Evolutionary conservation across 192 early-diverging fungal genomes (phyloP), one percentile per base, ranked within the genome.

Genomic region (Mortierella claussenii): DNA sequence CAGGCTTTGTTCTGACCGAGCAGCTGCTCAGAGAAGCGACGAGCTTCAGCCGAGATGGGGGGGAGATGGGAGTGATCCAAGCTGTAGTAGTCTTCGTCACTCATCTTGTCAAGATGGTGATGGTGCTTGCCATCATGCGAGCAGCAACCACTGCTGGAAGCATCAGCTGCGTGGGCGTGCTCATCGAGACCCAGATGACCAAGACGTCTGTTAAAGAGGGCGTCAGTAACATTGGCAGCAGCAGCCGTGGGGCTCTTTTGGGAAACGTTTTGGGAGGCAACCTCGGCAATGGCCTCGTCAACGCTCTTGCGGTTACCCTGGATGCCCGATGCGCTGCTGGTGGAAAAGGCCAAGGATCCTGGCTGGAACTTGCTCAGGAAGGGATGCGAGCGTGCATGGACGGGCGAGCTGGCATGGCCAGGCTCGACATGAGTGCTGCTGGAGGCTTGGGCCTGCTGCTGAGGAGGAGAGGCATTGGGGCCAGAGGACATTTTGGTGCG

Each of bases 1-100:
- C 91, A 93, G 32, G 68, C 60, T 62, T 81, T 82, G 79, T 93
- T 93, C 66, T 86, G 85, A 2, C 78, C 79, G 6, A 88, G 36
- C 0, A 88, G 45, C 28, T 46, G 40, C 11, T 76, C 73, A 26
- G 73, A 56, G 40, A 76, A 76, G 31, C 40, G 37, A 33, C 53
- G 63, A 4, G 73, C 73, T 34, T 76, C 73, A 9, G 52, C 73
- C 12, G 73, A 76, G 27, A 76, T 59, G 3, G 73, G 73, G 10
- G 58, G 64, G 37, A 76, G 37, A 8, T 66, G 34, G 17, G 51
- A 13, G 3, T 61, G 24, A 3, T 67, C 47, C 12, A 60, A 15
- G 28, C 36, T 20, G 21, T n/a, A 1, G 34, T 36, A n/a, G 12
- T 43, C 50, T 61, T n/a, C 8, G 1, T 52, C 56, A 23, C 21